phyloP scores from a whole-genome alignment of 768 basidiomycete genomes.

The Dendrothele bispora region DNA sequence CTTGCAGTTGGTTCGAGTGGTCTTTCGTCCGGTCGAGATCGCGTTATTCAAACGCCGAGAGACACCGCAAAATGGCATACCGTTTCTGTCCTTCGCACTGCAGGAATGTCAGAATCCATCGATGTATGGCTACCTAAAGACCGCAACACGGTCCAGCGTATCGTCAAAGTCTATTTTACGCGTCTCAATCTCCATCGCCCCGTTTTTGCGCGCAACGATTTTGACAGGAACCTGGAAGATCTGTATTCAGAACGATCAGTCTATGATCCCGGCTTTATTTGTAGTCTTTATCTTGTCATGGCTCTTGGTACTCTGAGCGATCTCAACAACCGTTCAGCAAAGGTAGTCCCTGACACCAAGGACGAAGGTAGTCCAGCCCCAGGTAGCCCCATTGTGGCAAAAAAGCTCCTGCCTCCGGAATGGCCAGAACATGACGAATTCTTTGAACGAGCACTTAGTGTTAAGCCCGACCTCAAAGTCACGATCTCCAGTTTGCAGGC shows the following conservation, averaged over 20 bases:
- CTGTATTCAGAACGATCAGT: slow-evolving; percentile 59
- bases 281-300: slow-evolving; percentile 73
- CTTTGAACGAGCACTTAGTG: slow-evolving; percentile 72
- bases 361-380: too few relatives aligned
- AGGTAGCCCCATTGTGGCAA: too few relatives aligned
- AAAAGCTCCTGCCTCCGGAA: slow-evolving; percentile 60
- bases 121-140: slow-evolving; percentile 78
- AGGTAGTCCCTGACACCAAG: too few relatives aligned
- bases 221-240: slow-evolving; percentile 60
- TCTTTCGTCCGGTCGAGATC: slow-evolving; percentile 68
- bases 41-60: slow-evolving; percentile 55
- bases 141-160: slow-evolving; percentile 57
- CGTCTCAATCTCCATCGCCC: slow-evolving; percentile 82
- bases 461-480: slow-evolving; percentile 82
- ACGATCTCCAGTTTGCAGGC: slow-evolving; percentile 83
- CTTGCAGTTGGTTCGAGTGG: slow-evolving; percentile 75
- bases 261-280: slow-evolving; percentile 77
- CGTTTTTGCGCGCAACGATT: slow-evolving; percentile 67
- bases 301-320: slow-evolving; percentile 84
- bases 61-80: slow-evolving; percentile 63
- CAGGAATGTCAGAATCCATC: slow-evolving; percentile 1
- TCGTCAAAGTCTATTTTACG: slow-evolving; percentile 72
- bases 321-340: slow-evolving; percentile 60
- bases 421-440: slow-evolving; percentile 88
- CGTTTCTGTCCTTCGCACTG: slow-evolving; percentile 39